Percentiles rank a stretch among this genome's conserved stretches.
Conservation (phyloP, 768 basidiomycete genomes). For the Panellus pusillus region DNA sequence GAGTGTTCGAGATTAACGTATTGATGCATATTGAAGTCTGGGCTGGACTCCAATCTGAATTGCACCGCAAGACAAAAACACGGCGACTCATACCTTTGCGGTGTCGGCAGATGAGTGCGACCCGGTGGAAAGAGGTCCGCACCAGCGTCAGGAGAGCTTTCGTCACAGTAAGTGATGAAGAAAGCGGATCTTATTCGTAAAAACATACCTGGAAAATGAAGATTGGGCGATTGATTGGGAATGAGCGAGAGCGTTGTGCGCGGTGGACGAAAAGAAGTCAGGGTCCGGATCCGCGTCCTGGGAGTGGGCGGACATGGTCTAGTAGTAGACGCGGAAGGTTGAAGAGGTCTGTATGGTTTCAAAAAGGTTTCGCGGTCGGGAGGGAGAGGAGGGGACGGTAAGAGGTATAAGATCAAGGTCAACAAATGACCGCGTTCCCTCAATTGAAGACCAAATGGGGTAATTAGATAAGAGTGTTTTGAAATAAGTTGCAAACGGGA, state of each 20-base stretch:
- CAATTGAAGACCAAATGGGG: too few species aligned
- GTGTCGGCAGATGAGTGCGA: constrained; percentile 20
- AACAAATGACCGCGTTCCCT: too few species aligned
- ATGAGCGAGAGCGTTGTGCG: not conserved
- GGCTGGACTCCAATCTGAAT: constrained; percentile 21
- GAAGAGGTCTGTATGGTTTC: too few species aligned
- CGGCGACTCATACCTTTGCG: constrained; percentile 13
- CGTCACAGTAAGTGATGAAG: not conserved
- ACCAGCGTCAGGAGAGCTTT: constrained; percentile 9
- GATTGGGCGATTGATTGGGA: not conserved
- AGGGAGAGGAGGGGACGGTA: too few species aligned
- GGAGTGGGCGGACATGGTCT: constrained; percentile 11
- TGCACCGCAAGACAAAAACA: not conserved
- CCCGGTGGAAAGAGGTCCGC: constrained; percentile 10
- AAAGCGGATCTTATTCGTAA: too few species aligned
- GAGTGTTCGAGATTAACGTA: constrained; percentile 27
- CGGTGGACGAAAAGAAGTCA: constrained; percentile 12
- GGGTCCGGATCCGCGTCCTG: constrained; percentile 8
- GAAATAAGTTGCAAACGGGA: too few species aligned
- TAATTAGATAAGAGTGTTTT: too few species aligned
- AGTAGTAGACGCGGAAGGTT: not conserved
- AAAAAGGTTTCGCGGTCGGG: too few species aligned
- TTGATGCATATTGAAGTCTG: constrained; percentile 27
- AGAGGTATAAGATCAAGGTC: too few species aligned
- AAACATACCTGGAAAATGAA: constrained; percentile 6